Evolutionary conservation across 1,284 basidiomycete genomes (phyloP).

Genomic region (Tilletia walkeri): DNA sequence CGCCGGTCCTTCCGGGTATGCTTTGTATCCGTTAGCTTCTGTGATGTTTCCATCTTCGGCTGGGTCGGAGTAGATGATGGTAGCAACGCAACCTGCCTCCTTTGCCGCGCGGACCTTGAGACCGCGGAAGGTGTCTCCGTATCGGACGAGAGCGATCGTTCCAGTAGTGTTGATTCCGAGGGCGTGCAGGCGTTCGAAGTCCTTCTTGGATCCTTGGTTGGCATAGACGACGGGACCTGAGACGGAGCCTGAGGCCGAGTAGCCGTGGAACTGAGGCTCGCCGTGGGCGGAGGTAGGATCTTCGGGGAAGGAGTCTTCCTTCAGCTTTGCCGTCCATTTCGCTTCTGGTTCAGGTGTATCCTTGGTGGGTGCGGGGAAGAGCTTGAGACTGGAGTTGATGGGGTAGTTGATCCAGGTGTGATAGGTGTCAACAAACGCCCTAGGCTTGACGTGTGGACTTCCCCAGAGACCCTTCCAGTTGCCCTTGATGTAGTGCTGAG

Average conservation of each 20-base stretch:
- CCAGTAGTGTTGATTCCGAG: slow-evolving; percentile 72
- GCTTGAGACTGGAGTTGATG: slow-evolving; percentile 39
- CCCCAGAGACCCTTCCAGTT: neutral
- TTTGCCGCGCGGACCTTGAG: slow-evolving; percentile 78
- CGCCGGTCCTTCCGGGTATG: slow-evolving; percentile 80
- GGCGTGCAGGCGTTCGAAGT: slow-evolving; percentile 62
- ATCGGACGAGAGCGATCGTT: slow-evolving; percentile 79
- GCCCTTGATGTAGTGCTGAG: slow-evolving; percentile 36
- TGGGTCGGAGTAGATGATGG: slow-evolving; percentile 79
- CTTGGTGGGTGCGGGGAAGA: slow-evolving; percentile 34
- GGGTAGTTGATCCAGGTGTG: slow-evolving; percentile 52
- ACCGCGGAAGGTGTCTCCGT: slow-evolving; percentile 78
- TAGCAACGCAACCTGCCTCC: slow-evolving; percentile 68
- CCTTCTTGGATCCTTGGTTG: slow-evolving; percentile 75
- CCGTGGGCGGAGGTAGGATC: slow-evolving; percentile 59
- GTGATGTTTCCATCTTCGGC: slow-evolving; percentile 82
- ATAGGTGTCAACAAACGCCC: slow-evolving; percentile 53
- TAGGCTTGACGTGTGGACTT: slow-evolving; percentile 21
- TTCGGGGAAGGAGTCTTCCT: slow-evolving; percentile 56
- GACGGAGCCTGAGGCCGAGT: slow-evolving; percentile 54
- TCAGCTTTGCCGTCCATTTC: slow-evolving; percentile 65
- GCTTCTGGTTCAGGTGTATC: slow-evolving; percentile 59
- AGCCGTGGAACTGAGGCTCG: slow-evolving; percentile 59
- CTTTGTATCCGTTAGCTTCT: slow-evolving; percentile 63
- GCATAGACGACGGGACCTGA: slow-evolving; percentile 73